Base-by-base conservation (phyloP, 129 eudicot genomes). In the Kitagawia praeruptora region DNA sequence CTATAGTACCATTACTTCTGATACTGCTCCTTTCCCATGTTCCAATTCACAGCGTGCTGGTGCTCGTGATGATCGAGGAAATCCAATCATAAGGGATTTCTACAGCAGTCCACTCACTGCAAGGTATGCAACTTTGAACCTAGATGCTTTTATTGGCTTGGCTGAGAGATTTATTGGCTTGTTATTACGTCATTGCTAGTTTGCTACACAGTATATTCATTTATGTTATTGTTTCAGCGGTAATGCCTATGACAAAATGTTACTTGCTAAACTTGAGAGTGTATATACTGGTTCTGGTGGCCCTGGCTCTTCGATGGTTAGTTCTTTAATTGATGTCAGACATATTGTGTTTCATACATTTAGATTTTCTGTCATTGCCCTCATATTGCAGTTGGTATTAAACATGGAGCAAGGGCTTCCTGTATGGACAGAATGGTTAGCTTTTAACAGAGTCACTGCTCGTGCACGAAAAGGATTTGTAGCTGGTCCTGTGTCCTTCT, bases 321-420 rank as follows among this genome's bases (percentile, higher is more conserved):
- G 89, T 85, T 47, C 46, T 58, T 10, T 42, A 49, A 37, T 66
- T 54, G 18, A 21, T 44, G 9, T 80, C 13, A 2, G 21, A 8
- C 75, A 38, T 64, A 45, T 31, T 75, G 49, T 46, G 58, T 6
- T 64, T 39, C 81, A 70, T 75, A 7, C 74, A 31, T 48, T 14
- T 61, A 23, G 44, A 75, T 61, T 25, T 11, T 64, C 53, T 51
- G 71, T 71, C 64, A 45, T 63, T 8, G 47, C 34, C 49, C n/a
- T 75, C 75, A 6, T 72, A 34, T 75, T 83, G 85, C 93, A 95
- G 99, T 85, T 90, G 70, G 97, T 90, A n/a, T 89, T 92, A 66
- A 90, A 88, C 79, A 92, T 90, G 99, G 99, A 95, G 84, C 97
- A 95, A 76, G 99, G 97, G 41, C 88, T 95, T 84, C 99, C 99